Evolutionary conservation across 2,329 filamentous ascomycete genomes (phyloP), one percentile per base, ranked within the genome.

Genomic region (Fonsecaea erecta): DNA sequence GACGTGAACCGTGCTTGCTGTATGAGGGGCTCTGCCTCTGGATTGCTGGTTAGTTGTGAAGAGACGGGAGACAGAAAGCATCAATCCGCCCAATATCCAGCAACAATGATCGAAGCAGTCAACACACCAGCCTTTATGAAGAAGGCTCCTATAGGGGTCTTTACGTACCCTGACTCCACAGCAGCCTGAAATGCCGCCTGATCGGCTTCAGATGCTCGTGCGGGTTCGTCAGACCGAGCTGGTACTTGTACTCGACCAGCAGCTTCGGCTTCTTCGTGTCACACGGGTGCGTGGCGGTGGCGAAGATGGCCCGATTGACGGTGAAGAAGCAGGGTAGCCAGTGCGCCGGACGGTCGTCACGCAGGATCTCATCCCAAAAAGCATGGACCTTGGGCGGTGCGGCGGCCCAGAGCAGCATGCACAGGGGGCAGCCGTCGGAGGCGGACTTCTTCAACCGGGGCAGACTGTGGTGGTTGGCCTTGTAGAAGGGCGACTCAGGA

Each of bases 401-500:
- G 6, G 53, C 53, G 12, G 32, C 37, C 53, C 53, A 56, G 32
- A 56, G 32, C 18, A 56, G 26, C 21, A 37, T 16, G 32, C 53
- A 56, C 11, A 56, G 32, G 32, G 37, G 53, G 32, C 53, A 56
- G 32, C 53, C 53, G 40, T 32, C 37, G 7, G 18, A 24, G 3
- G 53, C 53, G 3, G 53, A 56, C 26, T 56, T 26, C 11, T 56
- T 56, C 18, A 56, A 24, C 30, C 53, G 16, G 2, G 53, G 53
- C 1, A 56, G 53, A 26, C 32, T 56, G 32, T 40, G 53, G 24
- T 56, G 53, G 37, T 14, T 56, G 21, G 53, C 53, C 37, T 56
- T 56, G 53, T 56, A 56, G 53, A 56, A 56, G 3, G 53, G 53
- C 26, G 53, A 56, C 16, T 40, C 18, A 56, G 53, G 43, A 18